Evolutionary conservation across 2,329 filamentous ascomycete species (phyloP).

Genomic region (Neofusicoccum kwambonambiense): DNA sequence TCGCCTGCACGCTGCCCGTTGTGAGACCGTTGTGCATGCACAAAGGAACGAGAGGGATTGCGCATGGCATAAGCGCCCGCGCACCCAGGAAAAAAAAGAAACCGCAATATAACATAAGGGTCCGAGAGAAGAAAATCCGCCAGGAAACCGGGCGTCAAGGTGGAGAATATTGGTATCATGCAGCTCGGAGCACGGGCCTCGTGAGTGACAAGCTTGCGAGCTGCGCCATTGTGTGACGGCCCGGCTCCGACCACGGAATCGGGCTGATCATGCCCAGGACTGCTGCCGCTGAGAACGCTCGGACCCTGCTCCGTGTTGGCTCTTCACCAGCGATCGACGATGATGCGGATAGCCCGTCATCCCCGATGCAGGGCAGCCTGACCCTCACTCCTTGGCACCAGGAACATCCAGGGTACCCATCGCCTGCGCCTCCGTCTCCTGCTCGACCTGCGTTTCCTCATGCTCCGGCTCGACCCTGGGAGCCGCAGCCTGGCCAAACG

Average conservation of each 20-base stretch:
- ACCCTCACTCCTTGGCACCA: slow-evolving; percentile 8
- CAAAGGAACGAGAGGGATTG: background rate
- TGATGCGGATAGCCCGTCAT: slow-evolving; percentile 5
- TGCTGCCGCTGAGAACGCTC: background rate
- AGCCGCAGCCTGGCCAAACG: slow-evolving; percentile 26
- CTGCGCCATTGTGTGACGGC: slow-evolving; percentile 5
- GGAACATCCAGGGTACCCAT: background rate
- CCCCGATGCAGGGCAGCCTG: slow-evolving; percentile 9
- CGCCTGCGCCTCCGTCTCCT: background rate
- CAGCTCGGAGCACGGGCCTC: background rate
- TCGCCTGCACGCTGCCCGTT: background rate
- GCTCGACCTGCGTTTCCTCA: slow-evolving; percentile 9
- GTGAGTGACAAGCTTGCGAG: background rate
- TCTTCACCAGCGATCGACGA: slow-evolving; percentile 9
- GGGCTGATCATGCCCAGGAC: background rate
- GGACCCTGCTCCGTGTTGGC: background rate
- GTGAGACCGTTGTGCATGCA: background rate
- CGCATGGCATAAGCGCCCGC: slow-evolving; percentile 7
- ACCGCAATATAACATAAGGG: background rate
- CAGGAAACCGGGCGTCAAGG: background rate
- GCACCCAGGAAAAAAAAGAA: background rate
- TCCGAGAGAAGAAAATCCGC: background rate
- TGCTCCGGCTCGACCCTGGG: background rate
- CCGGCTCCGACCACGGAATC: background rate
- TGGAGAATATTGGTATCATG: background rate